Conservation (phyloP, 1,284 basidiomycete genomes). For the Grifola frondosa region DNA sequence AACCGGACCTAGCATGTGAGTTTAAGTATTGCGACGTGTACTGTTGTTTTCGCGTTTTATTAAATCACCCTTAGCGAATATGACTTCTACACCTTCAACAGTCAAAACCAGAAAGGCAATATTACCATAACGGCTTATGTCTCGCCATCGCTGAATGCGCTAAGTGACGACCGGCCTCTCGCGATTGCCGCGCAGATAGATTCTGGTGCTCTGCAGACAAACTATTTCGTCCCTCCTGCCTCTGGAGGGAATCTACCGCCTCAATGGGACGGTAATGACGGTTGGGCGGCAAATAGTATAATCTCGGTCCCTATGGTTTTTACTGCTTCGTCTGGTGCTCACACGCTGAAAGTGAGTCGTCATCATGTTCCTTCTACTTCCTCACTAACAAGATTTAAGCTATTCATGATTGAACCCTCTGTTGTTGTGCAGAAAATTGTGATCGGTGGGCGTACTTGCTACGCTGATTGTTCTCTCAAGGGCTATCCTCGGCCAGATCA, state of each 20-base stretch:
- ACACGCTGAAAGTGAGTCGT: constrained; percentile 57
- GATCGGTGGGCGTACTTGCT: constrained; percentile 50
- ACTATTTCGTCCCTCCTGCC: constrained; percentile 52
- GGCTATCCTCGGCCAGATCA: too few species aligned
- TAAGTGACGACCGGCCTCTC: constrained; percentile 52
- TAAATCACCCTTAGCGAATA: constrained; percentile 40
- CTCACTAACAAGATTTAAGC: too few species aligned
- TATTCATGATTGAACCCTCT: constrained; percentile 60
- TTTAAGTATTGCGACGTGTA: constrained; percentile 10
- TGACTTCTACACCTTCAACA: constrained; percentile 65
- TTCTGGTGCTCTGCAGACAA: constrained; percentile 39
- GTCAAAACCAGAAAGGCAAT: constrained; percentile 41
- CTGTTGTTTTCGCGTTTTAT: too few species aligned
- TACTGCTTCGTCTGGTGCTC: constrained; percentile 46
- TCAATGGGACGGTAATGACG: constrained; percentile 49
- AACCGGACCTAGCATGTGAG: constrained; percentile 58
- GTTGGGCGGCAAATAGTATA: constrained; percentile 55
- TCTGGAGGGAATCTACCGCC: constrained; percentile 49
- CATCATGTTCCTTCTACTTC: too few species aligned
- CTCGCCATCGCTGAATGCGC: constrained; percentile 61
- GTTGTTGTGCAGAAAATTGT: constrained; percentile 64
- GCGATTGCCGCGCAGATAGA: constrained; percentile 60
- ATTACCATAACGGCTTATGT: constrained; percentile 49
- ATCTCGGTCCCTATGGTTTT: constrained; percentile 36
- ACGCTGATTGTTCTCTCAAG: too few species aligned